Base-by-base conservation (phyloP, 1,284 basidiomycete genomes). In the Fomitopsis schrenkii region DNA sequence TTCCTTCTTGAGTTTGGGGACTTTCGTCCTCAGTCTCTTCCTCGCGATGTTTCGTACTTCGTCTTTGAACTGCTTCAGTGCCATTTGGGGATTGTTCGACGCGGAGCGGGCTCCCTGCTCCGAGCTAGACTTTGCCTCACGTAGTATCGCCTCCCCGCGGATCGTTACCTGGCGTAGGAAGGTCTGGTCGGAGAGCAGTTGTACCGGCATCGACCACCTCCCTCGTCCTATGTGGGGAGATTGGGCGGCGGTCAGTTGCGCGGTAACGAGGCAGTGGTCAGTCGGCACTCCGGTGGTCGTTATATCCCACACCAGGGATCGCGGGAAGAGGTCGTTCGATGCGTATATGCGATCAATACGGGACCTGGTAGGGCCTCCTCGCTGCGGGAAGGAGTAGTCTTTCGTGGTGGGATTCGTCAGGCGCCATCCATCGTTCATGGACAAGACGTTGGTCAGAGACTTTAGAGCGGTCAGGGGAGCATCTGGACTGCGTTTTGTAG, bases 221-320 rank as follows among this genome's bases (percentile, higher is more conserved):
- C 61, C 28, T 58, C 45, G 41, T 58, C 59, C 50, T 52, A 64
- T 41, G 33, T 36, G 30, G 22, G 55, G 55, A 5, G 22, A 2
- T 2, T 57, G 17, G 1, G 17, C 28, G 28, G 38, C 40, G 2
- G 7, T 30, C 5, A 57, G 19, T 1, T 5, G 10, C 3, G 41
- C 55, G 1, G 22, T 22, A 17, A 45, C 22, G 12, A 57, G 9
- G 22, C 28, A 5, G 30, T 57, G 55, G 40, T 57, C 55, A 3
- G 55, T 57, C 1, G 10, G 55, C 5, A 57, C 26, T 4, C n/a
- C 19, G 2, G 40, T 28, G 5, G 19, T 10, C 9, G 2, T 14
- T 40, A 57, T 57, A 2, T 57, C n/a, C 44, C 44, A 45, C 5
- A 5, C 7, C 4, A 19, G 17, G 7, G 44, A 45, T 22, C 17